These are phyloP conservation scores for Podaxis sp. DNA, from an alignment of 768 basidiomycete genomes.

Conservation along the genomic window DNA sequence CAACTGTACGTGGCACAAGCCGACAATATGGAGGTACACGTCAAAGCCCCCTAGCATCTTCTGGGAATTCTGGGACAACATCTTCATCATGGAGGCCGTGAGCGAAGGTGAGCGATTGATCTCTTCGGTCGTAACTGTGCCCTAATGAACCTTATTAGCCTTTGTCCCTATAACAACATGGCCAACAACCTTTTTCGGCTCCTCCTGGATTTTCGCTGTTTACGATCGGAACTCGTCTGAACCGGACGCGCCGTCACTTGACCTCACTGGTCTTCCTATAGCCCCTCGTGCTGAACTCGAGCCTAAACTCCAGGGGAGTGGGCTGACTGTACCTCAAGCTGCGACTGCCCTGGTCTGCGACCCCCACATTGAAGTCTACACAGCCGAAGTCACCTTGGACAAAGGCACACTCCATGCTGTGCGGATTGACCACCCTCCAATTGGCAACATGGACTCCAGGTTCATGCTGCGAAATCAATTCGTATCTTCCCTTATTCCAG, in stretches of 20 bases:
- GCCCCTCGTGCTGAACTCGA: background rate
- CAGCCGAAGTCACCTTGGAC: background rate
- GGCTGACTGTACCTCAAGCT: background rate
- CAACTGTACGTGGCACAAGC: background rate
- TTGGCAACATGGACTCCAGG: background rate
- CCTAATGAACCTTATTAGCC: background rate
- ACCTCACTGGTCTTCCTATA: background rate
- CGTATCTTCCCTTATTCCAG: background rate
- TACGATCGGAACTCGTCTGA: background rate
- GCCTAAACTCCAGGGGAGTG: background rate
- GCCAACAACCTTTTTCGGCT: background rate
- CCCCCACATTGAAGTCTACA: background rate
- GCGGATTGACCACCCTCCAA: background rate
- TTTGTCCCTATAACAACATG: background rate
- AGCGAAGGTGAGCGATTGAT: background rate
- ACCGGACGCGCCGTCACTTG: background rate
- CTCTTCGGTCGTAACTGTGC: background rate
- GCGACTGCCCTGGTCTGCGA: background rate
- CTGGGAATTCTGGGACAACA: background rate
- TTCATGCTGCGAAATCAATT: too few relatives aligned
- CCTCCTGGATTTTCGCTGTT: background rate
- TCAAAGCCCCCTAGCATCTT: background rate
- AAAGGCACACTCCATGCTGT: background rate
- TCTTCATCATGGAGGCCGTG: background rate
- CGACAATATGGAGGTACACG: background rate